A percentile compares a stretch with the other conserved stretches of the same genome.
Evolutionary conservation across 345 rosid species (phyloP).

Genomic region (Diplotaxis tenuifolia): DNA sequence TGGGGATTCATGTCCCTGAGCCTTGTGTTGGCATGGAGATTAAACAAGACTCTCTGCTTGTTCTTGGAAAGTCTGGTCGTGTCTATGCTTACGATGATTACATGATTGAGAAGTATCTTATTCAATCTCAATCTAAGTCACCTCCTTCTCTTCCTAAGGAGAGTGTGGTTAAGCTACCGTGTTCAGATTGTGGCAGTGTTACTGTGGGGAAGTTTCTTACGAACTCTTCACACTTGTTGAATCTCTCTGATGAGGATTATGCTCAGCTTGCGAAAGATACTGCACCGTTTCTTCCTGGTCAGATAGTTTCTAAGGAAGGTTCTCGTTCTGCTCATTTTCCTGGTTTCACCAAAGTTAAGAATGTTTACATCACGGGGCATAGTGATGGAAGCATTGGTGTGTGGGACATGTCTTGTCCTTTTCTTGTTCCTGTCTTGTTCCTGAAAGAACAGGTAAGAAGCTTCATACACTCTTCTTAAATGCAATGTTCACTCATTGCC

Average conservation of each 20-base stretch:
- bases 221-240: slow-evolving; percentile 41
- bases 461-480: background rate
- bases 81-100: slow-evolving; percentile 71
- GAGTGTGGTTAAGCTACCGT: slow-evolving; percentile 58
- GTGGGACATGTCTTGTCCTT: slow-evolving; percentile 80
- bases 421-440: slow-evolving; percentile 56
- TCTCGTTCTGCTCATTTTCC: slow-evolving; percentile 43
- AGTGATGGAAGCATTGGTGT: slow-evolving; percentile 75
- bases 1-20: slow-evolving; percentile 72
- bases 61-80: slow-evolving; percentile 82
- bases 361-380: slow-evolving; percentile 82
- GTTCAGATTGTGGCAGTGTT: slow-evolving; percentile 57
- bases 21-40: slow-evolving; percentile 75
- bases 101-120: slow-evolving; percentile 75
- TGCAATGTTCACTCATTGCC: too few relatives aligned
- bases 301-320: slow-evolving; percentile 53
- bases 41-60: slow-evolving; percentile 52
- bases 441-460: slow-evolving; percentile 78
- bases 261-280: slow-evolving; percentile 47
- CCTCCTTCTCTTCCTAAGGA: slow-evolving; percentile 82
- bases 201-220: slow-evolving; percentile 60
- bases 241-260: slow-evolving; percentile 64
- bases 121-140: slow-evolving; percentile 70
- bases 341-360: slow-evolving; percentile 71
- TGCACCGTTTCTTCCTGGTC: slow-evolving; percentile 59